Percentiles rank a stretch among this genome's conserved stretches.
Evolutionary conservation across 768 basidiomycete genomes (phyloP).

Genomic region (Lentinula guzmanii): DNA sequence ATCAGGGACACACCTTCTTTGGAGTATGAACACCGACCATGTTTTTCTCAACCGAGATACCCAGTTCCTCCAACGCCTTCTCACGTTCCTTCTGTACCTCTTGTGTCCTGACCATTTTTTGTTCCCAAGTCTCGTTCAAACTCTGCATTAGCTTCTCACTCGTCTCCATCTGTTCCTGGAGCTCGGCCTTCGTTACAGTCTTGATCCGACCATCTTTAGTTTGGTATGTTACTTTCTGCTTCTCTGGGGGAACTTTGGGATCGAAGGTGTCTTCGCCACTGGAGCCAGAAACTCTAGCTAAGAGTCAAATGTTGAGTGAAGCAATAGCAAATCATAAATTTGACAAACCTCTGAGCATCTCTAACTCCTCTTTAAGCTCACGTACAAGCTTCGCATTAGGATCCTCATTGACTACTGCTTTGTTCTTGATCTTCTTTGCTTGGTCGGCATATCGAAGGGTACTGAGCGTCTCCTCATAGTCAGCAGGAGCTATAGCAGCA

Average conservation of each 20-base stretch:
- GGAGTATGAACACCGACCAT: constrained; percentile 96
- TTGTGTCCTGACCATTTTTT: constrained; percentile 87
- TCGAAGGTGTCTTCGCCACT: constrained; percentile 76
- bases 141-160: constrained; percentile 94
- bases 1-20: constrained; percentile 58
- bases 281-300: constrained; percentile 69
- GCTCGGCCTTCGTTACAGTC: constrained; percentile 94
- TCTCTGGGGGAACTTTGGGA: constrained; percentile 83
- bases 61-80: constrained; percentile 94
- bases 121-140: constrained; percentile 94
- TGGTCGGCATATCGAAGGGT: constrained; percentile 97
- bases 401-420: constrained; percentile 98
- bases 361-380: constrained; percentile 97
- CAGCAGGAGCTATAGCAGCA: constrained; percentile 96
- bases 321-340: neutral
- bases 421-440: constrained; percentile 99
- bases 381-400: constrained; percentile 98
- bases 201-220: constrained; percentile 91
- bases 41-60: constrained; percentile 97
- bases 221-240: constrained; percentile 92
- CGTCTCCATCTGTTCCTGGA: constrained; percentile 94
- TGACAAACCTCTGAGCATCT: constrained; percentile 70
- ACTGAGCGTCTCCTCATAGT: constrained; percentile 96
- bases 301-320: neutral
- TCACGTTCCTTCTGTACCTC: constrained; percentile 96